These are phyloP conservation scores for Lycium ferocissimum DNA, from an alignment of 257 asterid species.

Conservation along the genomic window DNA sequence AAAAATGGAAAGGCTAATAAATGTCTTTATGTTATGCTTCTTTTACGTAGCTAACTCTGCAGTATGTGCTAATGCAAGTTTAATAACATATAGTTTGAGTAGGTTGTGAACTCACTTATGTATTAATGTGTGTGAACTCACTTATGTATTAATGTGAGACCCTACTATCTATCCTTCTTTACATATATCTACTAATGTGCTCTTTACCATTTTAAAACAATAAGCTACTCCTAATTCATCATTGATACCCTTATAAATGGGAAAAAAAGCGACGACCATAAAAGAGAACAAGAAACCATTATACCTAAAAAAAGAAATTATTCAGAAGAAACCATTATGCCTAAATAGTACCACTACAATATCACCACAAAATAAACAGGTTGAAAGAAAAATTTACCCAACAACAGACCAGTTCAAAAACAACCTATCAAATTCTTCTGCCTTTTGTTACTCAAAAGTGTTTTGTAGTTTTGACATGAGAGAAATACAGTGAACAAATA, in stretches of 20 bases:
- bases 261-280: neutral
- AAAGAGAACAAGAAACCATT: conserved; percentile 17
- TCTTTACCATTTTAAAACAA: neutral
- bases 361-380: conserved; percentile 12
- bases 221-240: conserved; percentile 7
- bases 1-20: neutral
- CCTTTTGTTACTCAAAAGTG: neutral
- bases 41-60: conserved; percentile 16
- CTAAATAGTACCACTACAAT: conserved; percentile 7
- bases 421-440: neutral
- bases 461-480: neutral
- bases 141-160: conserved; percentile 14
- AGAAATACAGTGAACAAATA: neutral
- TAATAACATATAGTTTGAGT: neutral
- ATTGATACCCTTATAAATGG: neutral
- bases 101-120: conserved; percentile 20
- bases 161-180: neutral
- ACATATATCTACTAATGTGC: neutral
- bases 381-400: neutral
- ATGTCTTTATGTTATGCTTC: neutral
- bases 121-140: conserved; percentile 16
- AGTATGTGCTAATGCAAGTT: conserved; percentile 13
- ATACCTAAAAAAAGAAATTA: neutral
- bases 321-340: neutral
- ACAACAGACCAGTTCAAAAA: conserved; percentile 19